Evolutionary conservation across 139 green algal species (phyloP), one percentile per base, ranked within the genome.

Genomic region (Chlamydomonas eustigma): DNA sequence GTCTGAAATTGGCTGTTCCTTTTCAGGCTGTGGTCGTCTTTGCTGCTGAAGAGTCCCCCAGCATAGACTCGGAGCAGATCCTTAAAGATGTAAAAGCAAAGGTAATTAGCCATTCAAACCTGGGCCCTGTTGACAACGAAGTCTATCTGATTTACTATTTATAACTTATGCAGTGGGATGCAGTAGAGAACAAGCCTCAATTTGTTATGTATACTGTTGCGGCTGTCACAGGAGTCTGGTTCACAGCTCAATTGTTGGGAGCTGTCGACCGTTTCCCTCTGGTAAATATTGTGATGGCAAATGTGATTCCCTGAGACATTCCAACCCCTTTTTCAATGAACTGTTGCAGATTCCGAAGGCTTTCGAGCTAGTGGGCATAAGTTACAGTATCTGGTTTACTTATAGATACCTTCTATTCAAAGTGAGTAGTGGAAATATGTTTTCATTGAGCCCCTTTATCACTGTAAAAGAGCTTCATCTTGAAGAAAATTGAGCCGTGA

Each of bases 351-450:
- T 99, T 37, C 96, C 96, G n/a, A 99, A 99, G 91, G 30, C 97
- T 5, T 89, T 99, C 79, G 96, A 99, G 92, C 90, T 99, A 28
- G 87, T 99, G 37, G 96, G 96, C 36, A 88, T 99, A 44, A 90
- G 89, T 67, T 99, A 99, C 92, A 92, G 81, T 51, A 86, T 90
- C 18, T 99, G 96, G 95, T 99, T 99, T 82, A 91, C 93, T 31
- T 99, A 99, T 91, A 83, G 93, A 70, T 99, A 99, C 90, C 89
- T 99, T 76, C 91, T 99, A 2, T 99, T 98, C 91, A 98, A 96
- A 90, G 65, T 39, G 30, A 37, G 65, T 31, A 8, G 52, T 18
- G 44, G 44, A 12, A 58, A 12, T 58, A 28, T 12, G 12, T 58
- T 18, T 58, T 12, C 44, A 12, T 28, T 58, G 44, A 28, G 18